A percentile compares a stretch with the other conserved stretches of the same genome.
Evolutionary conservation across 2,329 filamentous ascomycete species (phyloP).

Genomic region (Eutypa lata): DNA sequence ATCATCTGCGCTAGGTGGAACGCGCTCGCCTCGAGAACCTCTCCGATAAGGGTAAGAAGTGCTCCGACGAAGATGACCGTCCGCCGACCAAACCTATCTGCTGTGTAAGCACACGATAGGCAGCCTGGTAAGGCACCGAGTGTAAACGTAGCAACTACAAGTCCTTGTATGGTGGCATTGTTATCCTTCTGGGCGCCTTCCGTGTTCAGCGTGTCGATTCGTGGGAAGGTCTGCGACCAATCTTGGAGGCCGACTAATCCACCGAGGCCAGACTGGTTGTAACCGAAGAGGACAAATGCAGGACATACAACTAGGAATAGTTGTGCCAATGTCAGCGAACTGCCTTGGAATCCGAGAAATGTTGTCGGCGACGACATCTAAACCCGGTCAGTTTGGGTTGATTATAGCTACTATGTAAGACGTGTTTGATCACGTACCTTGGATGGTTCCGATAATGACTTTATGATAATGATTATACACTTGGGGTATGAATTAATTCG

Average conservation of each 20-base stretch:
- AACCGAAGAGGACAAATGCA: conserved; percentile 39
- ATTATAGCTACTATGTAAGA: too few relatives aligned
- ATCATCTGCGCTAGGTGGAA: conserved; percentile 39
- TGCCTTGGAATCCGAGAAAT: neutral
- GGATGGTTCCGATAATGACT: too few relatives aligned
- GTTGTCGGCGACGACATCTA: neutral
- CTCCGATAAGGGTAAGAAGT: conserved; percentile 38
- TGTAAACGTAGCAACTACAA: conserved; percentile 35
- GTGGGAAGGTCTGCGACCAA: conserved; percentile 34
- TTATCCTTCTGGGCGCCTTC: conserved; percentile 24
- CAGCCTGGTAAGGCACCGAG: conserved; percentile 34
- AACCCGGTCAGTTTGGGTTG: neutral
- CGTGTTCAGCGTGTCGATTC: conserved; percentile 35
- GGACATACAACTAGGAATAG: conserved; percentile 37
- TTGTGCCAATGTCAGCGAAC: neutral
- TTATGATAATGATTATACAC: too few relatives aligned
- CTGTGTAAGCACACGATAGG: conserved; percentile 31
- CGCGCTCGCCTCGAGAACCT: conserved; percentile 36
- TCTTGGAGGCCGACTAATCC: conserved; percentile 31
- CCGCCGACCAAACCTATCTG: conserved; percentile 38
- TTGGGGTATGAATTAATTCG: too few relatives aligned
- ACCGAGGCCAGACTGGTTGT: conserved; percentile 38
- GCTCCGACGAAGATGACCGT: conserved; percentile 37
- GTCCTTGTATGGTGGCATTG: conserved; percentile 35
- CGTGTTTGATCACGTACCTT: neutral